Evolutionary conservation across 2,329 filamentous ascomycete genomes (phyloP), one percentile per base, ranked within the genome.

Genomic region (Canariomyces notabilis): DNA sequence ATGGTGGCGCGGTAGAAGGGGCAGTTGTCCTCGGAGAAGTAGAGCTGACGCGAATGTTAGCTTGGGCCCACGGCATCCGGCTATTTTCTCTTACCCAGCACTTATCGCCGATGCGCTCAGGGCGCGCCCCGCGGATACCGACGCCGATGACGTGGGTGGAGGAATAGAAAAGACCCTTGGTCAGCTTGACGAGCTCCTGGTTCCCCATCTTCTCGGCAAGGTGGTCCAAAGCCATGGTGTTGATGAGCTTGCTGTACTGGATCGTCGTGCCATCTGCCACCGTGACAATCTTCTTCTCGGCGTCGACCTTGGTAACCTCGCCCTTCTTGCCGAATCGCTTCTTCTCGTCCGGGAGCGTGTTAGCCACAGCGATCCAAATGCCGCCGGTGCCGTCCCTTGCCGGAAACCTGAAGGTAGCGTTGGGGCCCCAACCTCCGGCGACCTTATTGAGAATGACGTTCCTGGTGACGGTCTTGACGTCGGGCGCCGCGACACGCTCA

Each of bases 1-100:
- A 98, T 97, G 64, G 93, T 98, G 64, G 93, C 93, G 60, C 93
- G 88, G 79, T 98, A 98, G 79, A 98, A 98, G 66, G 89, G 89
- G 77, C 89, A 96, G 79, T 98, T 85, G 69, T 95, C 86, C 71
- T 98, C 93, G 53, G 93, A 93, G 82, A 97, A 98, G 81, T 98
- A 98, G 57, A 98, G 77, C 83, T 85, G 12, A 21, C 2, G 12
- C 0, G 14, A 11, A 7, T 2, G 43, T 67, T 59, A 66, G 60
- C 44, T 42, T 34, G 4, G 22, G 16, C 9, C 8, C 11, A 16
- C 26, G n/a, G 18, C 15, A 15, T 2, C 5, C 26, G 5, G 18
- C 18, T 18, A 9, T 6, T 6, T 19, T 14, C 18, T 64, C 79
- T 65, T 74, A 85, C 80, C 90, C 93, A 98, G 83, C 93, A 98